A percentile compares a stretch with the other conserved stretches of the same genome.
Evolutionary conservation across 2,329 filamentous ascomycete genomes (phyloP).

Genomic region (Botryotinia globosa): DNA sequence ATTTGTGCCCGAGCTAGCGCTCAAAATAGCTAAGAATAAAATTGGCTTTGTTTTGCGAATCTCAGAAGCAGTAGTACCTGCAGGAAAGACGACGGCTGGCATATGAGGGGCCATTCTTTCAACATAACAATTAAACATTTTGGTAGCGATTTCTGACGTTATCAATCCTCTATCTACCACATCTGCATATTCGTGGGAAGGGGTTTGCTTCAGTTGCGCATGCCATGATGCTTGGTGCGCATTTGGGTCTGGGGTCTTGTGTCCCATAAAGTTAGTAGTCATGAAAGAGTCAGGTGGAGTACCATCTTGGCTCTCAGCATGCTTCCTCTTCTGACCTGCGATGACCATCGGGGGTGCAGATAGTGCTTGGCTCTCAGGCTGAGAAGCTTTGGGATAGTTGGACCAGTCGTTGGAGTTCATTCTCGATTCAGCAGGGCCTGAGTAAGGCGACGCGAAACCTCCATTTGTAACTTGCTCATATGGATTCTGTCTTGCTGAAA

Average conservation of each 20-base stretch:
- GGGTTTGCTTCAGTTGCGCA: conserved; percentile 19
- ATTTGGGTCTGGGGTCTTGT: conserved; percentile 7
- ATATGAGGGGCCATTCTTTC: conserved; percentile 59
- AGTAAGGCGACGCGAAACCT: conserved; percentile 31
- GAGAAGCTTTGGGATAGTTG: conserved; percentile 32
- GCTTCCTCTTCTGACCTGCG: conserved; percentile 39
- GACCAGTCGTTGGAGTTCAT: conserved; percentile 29
- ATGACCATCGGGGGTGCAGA: conserved; percentile 38
- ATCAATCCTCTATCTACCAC: conserved; percentile 58
- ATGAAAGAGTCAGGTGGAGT: conserved; percentile 18
- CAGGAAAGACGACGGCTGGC: conserved; percentile 60
- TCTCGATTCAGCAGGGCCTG: conserved; percentile 27
- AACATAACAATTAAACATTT: conserved; percentile 58
- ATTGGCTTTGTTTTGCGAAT: conserved; percentile 59
- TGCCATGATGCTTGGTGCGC: conserved; percentile 3
- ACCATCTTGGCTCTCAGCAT: conserved; percentile 30
- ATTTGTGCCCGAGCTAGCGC: conserved; percentile 57
- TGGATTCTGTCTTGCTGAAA: conserved; percentile 26
- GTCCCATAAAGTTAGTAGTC: conserved; percentile 4
- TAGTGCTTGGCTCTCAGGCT: conserved; percentile 29
- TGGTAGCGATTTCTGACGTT: conserved; percentile 52
- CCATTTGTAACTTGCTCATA: conserved; percentile 40
- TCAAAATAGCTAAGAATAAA: conserved; percentile 68
- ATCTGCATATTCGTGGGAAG: conserved; percentile 40
- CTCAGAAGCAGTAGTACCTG: conserved; percentile 51